A percentile compares a stretch with the other conserved stretches of the same genome.
These are phyloP conservation scores for Phellinidium pouzarii DNA, from an alignment of 1,284 basidiomycete species.

Conservation along the genomic window DNA sequence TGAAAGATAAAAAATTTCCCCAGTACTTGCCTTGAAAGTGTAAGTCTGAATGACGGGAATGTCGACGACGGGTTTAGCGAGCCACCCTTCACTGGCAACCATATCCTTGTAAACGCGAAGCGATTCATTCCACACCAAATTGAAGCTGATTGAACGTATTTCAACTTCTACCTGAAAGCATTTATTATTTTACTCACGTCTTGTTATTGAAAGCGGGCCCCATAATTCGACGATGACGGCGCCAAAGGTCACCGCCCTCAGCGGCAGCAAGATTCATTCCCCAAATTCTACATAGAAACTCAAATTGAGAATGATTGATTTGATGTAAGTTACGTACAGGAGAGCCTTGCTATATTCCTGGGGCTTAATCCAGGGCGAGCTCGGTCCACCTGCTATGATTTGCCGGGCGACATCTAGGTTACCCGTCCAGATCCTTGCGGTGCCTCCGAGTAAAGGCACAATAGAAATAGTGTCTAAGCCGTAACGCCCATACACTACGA, in stretches of 20 bases:
- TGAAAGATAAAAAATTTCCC: background rate
- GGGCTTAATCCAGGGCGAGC: constrained; percentile 38
- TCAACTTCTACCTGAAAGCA: constrained; percentile 20
- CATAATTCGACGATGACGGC: constrained; percentile 41
- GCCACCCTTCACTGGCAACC: constrained; percentile 38
- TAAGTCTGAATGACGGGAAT: constrained; percentile 34
- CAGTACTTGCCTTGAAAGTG: constrained; percentile 37
- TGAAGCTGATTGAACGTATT: no score
- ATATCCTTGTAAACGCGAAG: constrained; percentile 39
- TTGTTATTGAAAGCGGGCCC: constrained; percentile 44
- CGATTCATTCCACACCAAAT: constrained; percentile 40
- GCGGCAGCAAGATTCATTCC: constrained; percentile 41
- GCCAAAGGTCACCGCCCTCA: constrained; percentile 38
- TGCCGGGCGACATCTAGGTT: constrained; percentile 45
- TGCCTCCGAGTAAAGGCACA: constrained; percentile 36
- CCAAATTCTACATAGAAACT: constrained; percentile 31
- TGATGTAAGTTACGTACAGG: constrained; percentile 24
- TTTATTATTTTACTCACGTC: constrained; percentile 29
- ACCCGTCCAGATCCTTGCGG: constrained; percentile 36
- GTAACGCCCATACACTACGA: constrained; percentile 33
- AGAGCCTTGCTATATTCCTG: constrained; percentile 26
- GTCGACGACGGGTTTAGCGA: constrained; percentile 29
- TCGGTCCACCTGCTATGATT: constrained; percentile 34
- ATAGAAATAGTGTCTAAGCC: constrained; percentile 38
- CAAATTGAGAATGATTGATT: background rate